A percentile compares a stretch with the other conserved stretches of the same genome.
phyloP scores from a whole-genome alignment of 2,329 filamentous ascomycete species.

The Aspergillus fijiensis region DNA sequence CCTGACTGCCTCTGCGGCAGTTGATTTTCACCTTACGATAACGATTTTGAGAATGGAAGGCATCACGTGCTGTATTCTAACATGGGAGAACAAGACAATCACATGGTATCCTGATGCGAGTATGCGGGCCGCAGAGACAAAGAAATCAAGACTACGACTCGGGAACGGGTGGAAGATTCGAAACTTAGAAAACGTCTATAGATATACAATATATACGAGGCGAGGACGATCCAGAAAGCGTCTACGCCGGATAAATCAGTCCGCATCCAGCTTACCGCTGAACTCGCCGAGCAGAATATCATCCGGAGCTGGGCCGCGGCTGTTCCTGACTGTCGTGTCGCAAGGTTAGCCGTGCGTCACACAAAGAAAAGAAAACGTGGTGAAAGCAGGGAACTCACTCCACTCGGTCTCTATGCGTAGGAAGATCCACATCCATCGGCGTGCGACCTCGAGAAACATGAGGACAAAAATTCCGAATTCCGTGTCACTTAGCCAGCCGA shows the following conservation, averaged over 20 bases:
- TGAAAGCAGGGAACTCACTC: slow-evolving; percentile 53
- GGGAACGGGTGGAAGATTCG: neutral
- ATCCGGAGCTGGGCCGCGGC: slow-evolving; percentile 58
- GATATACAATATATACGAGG: slow-evolving; percentile 8
- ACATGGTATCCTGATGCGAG: neutral
- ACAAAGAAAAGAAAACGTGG: neutral
- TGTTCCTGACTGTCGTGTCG: slow-evolving; percentile 49
- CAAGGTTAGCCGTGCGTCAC: slow-evolving; percentile 18
- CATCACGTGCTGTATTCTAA: too few relatives aligned
- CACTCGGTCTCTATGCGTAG: slow-evolving; percentile 93
- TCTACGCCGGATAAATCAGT: slow-evolving; percentile 36
- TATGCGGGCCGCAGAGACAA: neutral
- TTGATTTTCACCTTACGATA: too few relatives aligned
- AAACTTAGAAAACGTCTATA: slow-evolving; percentile 12
- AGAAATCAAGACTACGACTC: neutral
- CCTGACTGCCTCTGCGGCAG: too few relatives aligned
- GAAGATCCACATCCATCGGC: slow-evolving; percentile 96
- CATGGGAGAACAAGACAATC: too few relatives aligned
- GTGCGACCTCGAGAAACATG: slow-evolving; percentile 79
- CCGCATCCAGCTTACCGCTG: slow-evolving; percentile 64
- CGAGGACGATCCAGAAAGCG: neutral
- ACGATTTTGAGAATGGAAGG: too few relatives aligned
- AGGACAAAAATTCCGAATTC: slow-evolving; percentile 87
- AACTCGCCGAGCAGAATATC: slow-evolving; percentile 76
- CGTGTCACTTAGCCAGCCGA: slow-evolving; percentile 81